A percentile compares a stretch with the other conserved stretches of the same genome.
Conservation (phyloP, 148 eudicot species). For the Heliamphora exappendiculata region DNA sequence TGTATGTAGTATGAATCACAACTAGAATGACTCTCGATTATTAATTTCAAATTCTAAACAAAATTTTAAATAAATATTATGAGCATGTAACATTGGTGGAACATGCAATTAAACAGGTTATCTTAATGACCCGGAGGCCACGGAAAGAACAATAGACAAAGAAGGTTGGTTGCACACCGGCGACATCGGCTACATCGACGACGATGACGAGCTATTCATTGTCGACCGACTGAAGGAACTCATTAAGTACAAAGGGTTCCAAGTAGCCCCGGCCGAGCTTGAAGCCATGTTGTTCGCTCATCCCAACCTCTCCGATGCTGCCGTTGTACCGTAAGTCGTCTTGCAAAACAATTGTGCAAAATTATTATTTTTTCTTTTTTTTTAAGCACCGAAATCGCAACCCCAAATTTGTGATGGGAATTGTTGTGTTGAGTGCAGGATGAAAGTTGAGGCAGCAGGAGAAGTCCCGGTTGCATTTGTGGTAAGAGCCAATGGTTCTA, state of each 20-base stretch:
- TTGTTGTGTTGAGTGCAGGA: conserved; percentile 29
- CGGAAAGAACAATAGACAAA: conserved; percentile 60
- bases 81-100: no score
- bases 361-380: no score
- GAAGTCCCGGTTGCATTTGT: conserved; percentile 90
- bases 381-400: no score
- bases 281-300: conserved; percentile 70
- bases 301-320: conserved; percentile 75
- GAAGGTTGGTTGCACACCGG: conserved; percentile 95
- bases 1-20: no score
- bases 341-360: no score
- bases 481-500: conserved; percentile 46
- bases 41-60: no score
- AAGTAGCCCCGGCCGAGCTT: conserved; percentile 87
- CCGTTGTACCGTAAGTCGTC: conserved; percentile 73
- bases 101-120: conserved; percentile 59
- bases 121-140: conserved; percentile 68
- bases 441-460: conserved; percentile 75
- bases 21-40: no score
- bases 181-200: conserved; percentile 81
- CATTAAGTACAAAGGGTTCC: conserved; percentile 90
- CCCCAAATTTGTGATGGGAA: not conserved
- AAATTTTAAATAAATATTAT: no score
- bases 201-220: conserved; percentile 70
- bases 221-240: conserved; percentile 81